Conservation (phyloP, 106 monocot species). For the Narthecium ossifragum region DNA sequence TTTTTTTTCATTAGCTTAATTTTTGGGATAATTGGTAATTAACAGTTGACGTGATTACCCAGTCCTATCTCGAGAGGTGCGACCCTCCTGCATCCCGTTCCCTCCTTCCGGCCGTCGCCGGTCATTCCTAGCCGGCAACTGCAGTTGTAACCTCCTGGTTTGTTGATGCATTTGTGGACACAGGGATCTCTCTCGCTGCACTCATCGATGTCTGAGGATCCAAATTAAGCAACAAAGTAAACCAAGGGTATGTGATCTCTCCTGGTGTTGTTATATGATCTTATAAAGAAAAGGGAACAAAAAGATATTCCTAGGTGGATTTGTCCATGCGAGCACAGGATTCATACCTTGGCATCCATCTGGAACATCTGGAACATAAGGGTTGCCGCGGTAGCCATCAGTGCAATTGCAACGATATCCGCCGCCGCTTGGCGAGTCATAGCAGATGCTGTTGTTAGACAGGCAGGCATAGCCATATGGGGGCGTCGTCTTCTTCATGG, state of each 20-base stretch:
- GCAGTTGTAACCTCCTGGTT: background rate
- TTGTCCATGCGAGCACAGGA: no score
- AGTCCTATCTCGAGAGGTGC: constrained; percentile 1
- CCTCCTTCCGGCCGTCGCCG: background rate
- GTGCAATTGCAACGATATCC: constrained; percentile 25
- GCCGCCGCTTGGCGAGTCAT: background rate
- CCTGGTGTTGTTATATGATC: background rate
- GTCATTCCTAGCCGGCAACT: background rate
- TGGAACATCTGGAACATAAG: constrained; percentile 24
- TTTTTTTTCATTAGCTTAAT: background rate
- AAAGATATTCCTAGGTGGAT: background rate
- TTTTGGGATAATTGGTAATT: no score
- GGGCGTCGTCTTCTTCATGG: background rate
- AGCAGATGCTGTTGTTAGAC: background rate
- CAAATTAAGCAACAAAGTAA: background rate
- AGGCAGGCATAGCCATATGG: background rate
- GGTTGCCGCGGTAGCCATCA: constrained; percentile 35
- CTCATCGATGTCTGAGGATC: constrained; percentile 17
- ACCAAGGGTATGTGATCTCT: background rate
- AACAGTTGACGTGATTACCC: background rate
- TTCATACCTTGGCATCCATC: constrained; percentile 40
- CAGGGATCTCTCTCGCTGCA: constrained; percentile 4
- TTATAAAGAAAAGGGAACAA: background rate
- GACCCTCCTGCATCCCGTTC: constrained; percentile 6
- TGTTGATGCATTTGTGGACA: background rate